Evolutionary conservation across 73 alveolate genomes (phyloP).

Genomic region (Symbiodinium pilosum): DNA sequence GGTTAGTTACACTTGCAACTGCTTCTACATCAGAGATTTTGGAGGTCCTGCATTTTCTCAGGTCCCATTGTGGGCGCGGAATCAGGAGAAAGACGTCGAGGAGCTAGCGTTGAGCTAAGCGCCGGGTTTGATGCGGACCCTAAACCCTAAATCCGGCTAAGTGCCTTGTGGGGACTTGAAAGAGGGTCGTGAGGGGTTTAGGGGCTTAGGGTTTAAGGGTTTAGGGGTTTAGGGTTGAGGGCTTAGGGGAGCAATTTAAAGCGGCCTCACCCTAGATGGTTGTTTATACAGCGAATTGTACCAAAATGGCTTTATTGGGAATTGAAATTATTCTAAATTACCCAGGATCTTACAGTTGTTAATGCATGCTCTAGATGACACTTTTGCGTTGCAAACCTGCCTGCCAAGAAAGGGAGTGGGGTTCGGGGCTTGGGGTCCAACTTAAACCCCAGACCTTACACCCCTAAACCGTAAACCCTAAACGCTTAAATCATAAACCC

Average conservation of each 20-base stretch:
- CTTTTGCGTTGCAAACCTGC: too few relatives aligned
- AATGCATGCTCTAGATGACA: too few relatives aligned
- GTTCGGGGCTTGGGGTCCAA: too few relatives aligned
- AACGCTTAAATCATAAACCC: background rate
- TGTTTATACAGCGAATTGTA: background rate
- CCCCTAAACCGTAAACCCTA: background rate
- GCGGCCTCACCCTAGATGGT: background rate
- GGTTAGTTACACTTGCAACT: too few relatives aligned
- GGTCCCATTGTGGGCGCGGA: conserved; percentile 72
- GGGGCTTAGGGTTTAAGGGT: background rate
- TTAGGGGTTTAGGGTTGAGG: background rate
- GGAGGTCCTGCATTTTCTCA: too few relatives aligned
- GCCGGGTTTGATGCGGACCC: too few relatives aligned
- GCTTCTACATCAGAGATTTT: too few relatives aligned
- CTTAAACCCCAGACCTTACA: background rate
- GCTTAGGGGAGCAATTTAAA: background rate
- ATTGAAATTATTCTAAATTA: too few relatives aligned
- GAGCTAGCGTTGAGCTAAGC: too few relatives aligned
- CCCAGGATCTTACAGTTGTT: too few relatives aligned
- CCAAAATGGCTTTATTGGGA: background rate
- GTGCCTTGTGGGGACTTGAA: background rate
- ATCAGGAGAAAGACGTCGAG: conserved; percentile 69
- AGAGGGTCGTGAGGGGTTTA: background rate
- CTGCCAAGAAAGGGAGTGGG: too few relatives aligned
- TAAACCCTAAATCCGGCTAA: background rate